Evolutionary conservation across 2,329 filamentous ascomycete species (phyloP), one percentile per base, ranked within the genome.

Genomic region (Fonsecaea nubica): DNA sequence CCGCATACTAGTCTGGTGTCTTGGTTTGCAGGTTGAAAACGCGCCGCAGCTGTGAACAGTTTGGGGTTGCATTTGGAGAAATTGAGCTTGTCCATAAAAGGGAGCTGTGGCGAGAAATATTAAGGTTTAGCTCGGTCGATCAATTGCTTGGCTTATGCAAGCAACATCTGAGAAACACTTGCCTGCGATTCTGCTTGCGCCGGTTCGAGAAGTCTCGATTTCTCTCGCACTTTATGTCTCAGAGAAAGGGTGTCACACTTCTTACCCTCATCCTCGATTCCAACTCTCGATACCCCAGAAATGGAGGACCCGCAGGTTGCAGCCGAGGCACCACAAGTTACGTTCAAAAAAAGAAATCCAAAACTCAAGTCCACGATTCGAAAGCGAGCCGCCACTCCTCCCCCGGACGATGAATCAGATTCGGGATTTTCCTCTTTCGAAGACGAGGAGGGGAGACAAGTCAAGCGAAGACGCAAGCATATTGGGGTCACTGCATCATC

Each of bases 321-420:
- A 10, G 45, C 25, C 1, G 36, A 71, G 3, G 69, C 74, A 6
- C 76, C 79, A 40, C 75, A 75, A 64, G 75, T 81, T 55, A 74
- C 77, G 15, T 97, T 97, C 86, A 97, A 96, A 79, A 96, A 95
- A 79, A 88, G 93, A 76, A 85, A 87, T 71, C 86, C 86, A 74
- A 96, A 93, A 76, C 86, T 85, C 69, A 93, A 92, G 75, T 85
- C 89, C 58, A 93, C 89, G 75, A 88, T 93, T 75, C 97, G 96
- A 82, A 88, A 92, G 71, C 87, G 91, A 21, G 87, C 90, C 33
- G 91, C 92, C 42, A 92, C 92, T 61, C 89, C 90, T 12, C 87
- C 86, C 64, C 77, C 79, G 36, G 76, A 81, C 67, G 82, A 79
- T 60, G 84, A 85, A 70, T 84, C 81, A 72, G 85, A 86, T 73